Percentiles rank a stretch among this genome's conserved stretches.
Conservation (phyloP, 768 basidiomycete species). For the Russula griseocarnosa region DNA sequence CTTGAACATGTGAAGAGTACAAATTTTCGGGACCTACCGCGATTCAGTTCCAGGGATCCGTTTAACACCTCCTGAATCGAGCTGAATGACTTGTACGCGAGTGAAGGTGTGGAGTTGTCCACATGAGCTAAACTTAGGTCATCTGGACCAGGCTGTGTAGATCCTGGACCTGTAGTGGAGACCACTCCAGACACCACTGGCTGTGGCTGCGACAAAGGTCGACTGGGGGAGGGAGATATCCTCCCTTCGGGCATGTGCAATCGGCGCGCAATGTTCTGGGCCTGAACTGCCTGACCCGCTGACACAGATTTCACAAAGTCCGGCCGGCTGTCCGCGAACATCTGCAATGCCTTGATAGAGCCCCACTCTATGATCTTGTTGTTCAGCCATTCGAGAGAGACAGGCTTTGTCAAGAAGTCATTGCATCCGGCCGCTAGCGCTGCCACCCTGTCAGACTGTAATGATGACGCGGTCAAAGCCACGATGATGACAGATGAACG, state of each 20-base stretch:
- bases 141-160: constrained; percentile 3
- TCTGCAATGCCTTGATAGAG: constrained; percentile 89
- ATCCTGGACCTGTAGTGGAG: constrained; percentile 1
- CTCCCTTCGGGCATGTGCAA: constrained; percentile 50
- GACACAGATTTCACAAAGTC: constrained; percentile 49
- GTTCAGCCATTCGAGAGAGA: constrained; percentile 91
- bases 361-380: constrained; percentile 99
- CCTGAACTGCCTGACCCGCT: constrained; percentile 45
- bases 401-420: constrained; percentile 97
- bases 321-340: constrained; percentile 83
- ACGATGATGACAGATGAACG: constrained; percentile 97
- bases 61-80: constrained; percentile 7
- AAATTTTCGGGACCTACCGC: constrained; percentile 13
- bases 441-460: constrained; percentile 92
- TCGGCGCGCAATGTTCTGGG: constrained; percentile 45
- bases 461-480: constrained; percentile 93
- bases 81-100: constrained; percentile 12
- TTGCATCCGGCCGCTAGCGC: constrained; percentile 99
- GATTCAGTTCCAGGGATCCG: constrained; percentile 3
- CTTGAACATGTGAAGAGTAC: constrained; percentile 7
- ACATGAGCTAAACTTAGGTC: neutral
- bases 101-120: constrained; percentile 10
- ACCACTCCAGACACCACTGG: constrained; percentile 15
- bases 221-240: constrained; percentile 39
- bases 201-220: constrained; percentile 38